These are phyloP conservation scores for Zygosaccharomyces sapae DNA, from an alignment of 1,139 yeast genomes.

Conservation along the genomic window DNA sequence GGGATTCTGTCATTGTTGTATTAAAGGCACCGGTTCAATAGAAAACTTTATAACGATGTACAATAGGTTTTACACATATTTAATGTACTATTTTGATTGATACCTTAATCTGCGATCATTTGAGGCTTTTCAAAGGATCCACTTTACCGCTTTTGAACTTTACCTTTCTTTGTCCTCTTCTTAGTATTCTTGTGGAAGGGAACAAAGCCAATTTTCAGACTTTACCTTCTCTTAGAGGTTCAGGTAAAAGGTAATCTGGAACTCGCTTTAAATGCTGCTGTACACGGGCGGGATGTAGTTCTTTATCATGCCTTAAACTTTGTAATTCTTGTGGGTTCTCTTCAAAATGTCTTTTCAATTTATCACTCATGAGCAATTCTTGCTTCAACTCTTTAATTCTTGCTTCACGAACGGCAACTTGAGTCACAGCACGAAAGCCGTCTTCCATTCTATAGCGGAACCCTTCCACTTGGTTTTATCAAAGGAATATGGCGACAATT, in stretches of 20 bases:
- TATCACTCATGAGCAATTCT: slow-evolving; percentile 84
- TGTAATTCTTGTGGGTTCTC: slow-evolving; percentile 96
- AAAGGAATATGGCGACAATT: slow-evolving; percentile 78
- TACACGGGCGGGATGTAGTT: slow-evolving; percentile 73
- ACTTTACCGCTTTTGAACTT: slow-evolving; percentile 44
- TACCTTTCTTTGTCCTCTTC: slow-evolving; percentile 42
- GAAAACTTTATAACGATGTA: neutral
- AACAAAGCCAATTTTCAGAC: slow-evolving; percentile 63
- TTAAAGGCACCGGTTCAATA: slow-evolving; percentile 44
- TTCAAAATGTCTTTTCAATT: slow-evolving; percentile 89
- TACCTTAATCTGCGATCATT: slow-evolving; percentile 22
- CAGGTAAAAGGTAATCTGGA: slow-evolving; percentile 86
- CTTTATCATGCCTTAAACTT: slow-evolving; percentile 86
- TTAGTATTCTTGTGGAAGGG: slow-evolving; percentile 64
- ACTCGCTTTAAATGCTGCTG: slow-evolving; percentile 87
- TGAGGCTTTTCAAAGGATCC: slow-evolving; percentile 70
- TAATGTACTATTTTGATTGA: neutral
- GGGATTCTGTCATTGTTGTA: slow-evolving; percentile 88
- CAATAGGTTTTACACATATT: neutral
- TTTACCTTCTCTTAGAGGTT: slow-evolving; percentile 58
- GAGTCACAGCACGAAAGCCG: slow-evolving; percentile 93
- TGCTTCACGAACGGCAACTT: slow-evolving; percentile 87
- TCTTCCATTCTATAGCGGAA: slow-evolving; percentile 97
- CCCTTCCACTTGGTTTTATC: slow-evolving; percentile 91
- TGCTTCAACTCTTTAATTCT: slow-evolving; percentile 83